Percentiles rank a stretch among this genome's conserved stretches.
These are phyloP conservation scores for Cyclotella sp. DNA, from an alignment of 108 stramenopile genomes.

Conservation along the genomic window DNA sequence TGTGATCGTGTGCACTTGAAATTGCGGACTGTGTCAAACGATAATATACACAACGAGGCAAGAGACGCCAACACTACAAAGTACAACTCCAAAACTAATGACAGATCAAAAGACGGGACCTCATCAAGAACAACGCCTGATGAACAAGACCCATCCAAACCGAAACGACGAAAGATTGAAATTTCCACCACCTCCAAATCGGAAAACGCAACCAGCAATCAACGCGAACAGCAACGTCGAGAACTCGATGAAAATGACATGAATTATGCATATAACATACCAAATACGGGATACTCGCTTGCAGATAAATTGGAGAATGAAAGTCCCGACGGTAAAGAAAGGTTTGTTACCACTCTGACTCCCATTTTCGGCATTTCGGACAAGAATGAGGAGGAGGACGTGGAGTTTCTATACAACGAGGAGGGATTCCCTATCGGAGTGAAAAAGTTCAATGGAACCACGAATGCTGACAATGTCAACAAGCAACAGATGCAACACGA, in stretches of 20 bases:
- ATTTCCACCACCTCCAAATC: too few species aligned
- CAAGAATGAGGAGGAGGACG: neutral
- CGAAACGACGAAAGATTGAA: too few species aligned
- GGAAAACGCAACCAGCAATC: too few species aligned
- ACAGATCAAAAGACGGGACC: too few species aligned
- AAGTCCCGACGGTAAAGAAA: constrained; percentile 24
- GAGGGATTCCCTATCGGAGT: constrained; percentile 44
- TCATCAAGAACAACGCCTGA: too few species aligned
- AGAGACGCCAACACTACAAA: too few species aligned
- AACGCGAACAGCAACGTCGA: neutral
- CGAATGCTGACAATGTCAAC: neutral
- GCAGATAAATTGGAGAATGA: constrained; percentile 37
- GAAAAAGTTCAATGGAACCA: neutral
- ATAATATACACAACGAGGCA: too few species aligned
- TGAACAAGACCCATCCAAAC: too few species aligned
- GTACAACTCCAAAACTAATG: too few species aligned
- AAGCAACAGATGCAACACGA: constrained; percentile 15
- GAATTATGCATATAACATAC: constrained; percentile 19
- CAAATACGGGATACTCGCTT: constrained; percentile 42
- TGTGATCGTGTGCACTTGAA: too few species aligned
- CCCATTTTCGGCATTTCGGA: constrained; percentile 25
- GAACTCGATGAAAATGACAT: constrained; percentile 2
- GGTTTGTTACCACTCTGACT: constrained; percentile 42
- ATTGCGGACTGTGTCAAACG: too few species aligned
- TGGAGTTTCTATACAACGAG: constrained; percentile 44